Conservation (phyloP, 192 early-diverging fungal species). For the Backusella australiensis region DNA sequence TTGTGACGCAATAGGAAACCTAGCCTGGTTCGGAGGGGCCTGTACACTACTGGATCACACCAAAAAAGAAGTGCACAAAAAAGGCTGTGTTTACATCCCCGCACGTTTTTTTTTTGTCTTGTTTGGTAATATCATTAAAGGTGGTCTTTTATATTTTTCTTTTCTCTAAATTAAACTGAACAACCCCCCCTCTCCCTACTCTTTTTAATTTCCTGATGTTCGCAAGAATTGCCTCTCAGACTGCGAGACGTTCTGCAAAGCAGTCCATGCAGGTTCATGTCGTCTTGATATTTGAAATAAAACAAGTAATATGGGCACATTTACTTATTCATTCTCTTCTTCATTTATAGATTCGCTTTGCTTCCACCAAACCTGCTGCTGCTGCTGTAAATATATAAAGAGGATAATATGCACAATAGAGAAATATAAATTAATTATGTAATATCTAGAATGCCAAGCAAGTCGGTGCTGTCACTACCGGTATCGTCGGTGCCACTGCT, state of each 20-base stretch:
- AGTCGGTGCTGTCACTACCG: conserved; percentile 45
- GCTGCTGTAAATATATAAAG: conserved; percentile 27
- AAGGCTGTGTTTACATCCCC: conserved; percentile 1
- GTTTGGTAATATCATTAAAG: neutral
- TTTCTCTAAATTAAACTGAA: conserved; percentile 3
- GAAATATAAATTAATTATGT: neutral
- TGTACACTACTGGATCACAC: neutral
- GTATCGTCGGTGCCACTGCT: conserved; percentile 57
- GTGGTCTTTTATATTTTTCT: neutral
- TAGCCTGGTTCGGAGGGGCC: conserved; percentile 1
- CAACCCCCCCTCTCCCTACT: conserved; percentile 1
- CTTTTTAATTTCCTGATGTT: conserved; percentile 30
- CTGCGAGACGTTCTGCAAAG: conserved; percentile 34
- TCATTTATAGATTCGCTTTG: conserved; percentile 31
- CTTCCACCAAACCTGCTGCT: conserved; percentile 34
- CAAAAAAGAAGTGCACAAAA: neutral
- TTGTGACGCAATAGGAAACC: conserved; percentile 2
- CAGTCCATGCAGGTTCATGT: conserved; percentile 16
- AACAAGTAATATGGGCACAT: too few species aligned
- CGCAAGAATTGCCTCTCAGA: conserved; percentile 35
- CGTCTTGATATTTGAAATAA: neutral
- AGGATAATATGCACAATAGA: neutral
- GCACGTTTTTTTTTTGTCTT: neutral
- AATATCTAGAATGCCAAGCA: conserved; percentile 31
- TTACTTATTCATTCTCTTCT: neutral